Percentiles rank a stretch among this genome's conserved stretches.
These are phyloP conservation scores for Stephanodiscus minutulus DNA, from an alignment of 108 stramenopile species.

Conservation along the genomic window DNA sequence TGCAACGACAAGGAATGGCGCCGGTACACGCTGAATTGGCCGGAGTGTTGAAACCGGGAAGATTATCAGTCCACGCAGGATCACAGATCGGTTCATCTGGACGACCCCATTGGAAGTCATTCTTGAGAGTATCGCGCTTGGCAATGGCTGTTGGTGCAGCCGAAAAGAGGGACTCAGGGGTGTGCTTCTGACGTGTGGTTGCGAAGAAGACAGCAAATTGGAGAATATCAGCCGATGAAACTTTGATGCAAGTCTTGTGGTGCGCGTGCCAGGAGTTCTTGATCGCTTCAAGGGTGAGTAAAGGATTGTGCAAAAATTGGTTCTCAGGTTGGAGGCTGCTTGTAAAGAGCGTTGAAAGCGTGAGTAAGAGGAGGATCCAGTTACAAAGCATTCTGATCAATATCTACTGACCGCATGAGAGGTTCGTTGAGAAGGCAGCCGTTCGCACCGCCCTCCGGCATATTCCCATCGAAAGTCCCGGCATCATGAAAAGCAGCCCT, in stretches of 20 bases:
- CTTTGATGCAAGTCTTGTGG: not conserved
- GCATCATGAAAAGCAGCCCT: slow-evolving; percentile 24
- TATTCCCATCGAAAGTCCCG: slow-evolving; percentile 13
- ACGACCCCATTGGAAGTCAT: slow-evolving; percentile 13
- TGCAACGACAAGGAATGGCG: not conserved
- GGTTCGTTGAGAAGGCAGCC: slow-evolving; percentile 12
- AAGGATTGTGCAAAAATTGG: not conserved
- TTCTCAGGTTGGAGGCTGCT: slow-evolving; percentile 3
- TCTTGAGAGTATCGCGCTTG: not conserved
- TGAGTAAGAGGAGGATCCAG: too few relatives aligned
- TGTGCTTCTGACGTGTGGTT: not conserved
- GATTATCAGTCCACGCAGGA: slow-evolving; percentile 6
- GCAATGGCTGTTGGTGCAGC: not conserved
- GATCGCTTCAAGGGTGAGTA: not conserved
- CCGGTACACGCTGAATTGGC: not conserved
- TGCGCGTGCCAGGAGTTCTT: slow-evolving; percentile 1
- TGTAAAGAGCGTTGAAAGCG: too few relatives aligned
- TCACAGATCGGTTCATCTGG: not conserved
- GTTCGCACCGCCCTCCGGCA: slow-evolving; percentile 13
- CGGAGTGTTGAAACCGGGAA: too few relatives aligned
- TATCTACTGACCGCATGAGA: too few relatives aligned
- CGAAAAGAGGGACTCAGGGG: slow-evolving; percentile 1
- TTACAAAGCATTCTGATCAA: too few relatives aligned
- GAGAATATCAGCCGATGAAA: slow-evolving; percentile 4
- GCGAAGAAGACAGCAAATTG: slow-evolving; percentile 17